Evolutionary conservation across 129 eudicot species (phyloP), one percentile per base, ranked within the genome.

Genomic region (Calendula officinalis): DNA sequence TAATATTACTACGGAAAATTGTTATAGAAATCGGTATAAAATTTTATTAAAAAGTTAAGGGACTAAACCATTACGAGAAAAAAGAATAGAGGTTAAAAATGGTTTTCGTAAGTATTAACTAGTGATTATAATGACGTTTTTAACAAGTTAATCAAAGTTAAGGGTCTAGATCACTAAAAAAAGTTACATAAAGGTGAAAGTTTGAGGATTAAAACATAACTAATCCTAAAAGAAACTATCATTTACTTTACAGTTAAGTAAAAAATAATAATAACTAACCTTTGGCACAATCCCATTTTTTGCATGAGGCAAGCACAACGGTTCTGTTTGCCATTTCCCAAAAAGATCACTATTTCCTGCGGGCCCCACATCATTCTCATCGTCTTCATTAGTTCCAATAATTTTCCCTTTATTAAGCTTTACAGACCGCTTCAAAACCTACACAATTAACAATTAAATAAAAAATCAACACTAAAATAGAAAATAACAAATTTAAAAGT

Each of bases 301-400:
- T 32, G 98, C 96, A 54, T 15, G 73, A 63, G 90, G 96, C 75
- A 91, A 80, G 58, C 74, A 70, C 58, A 91, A 54, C 9, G 88
- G 86, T 78, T 85, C 98, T 5, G 95, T 91, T 74, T 91, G 98
- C 96, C 98, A 91, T 83, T 85, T 83, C 50, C 98, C 98, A 60
- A 73, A 91, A 49, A 91, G 88, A 72, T 64, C 37, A 49, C 79
- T 68, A 60, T 52, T 76, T 51, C 70, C 82, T 71, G 63, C 82
- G 39, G 68, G 79, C 50, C 70, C 84, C 44, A 62, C 83, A 64
- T 76, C 92, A 42, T 58, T 86, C 30, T 80, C 96, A 11, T 60
- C 80, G 52, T 62, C 67, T 58, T 85, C 82, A 58, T 82, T 75
- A 7, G 74, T 75, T 68, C 80, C 94, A 60, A 7, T 34, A 49